phyloP scores from a whole-genome alignment of 768 basidiomycete genomes.

The Brasilioporus rufonigricans region DNA sequence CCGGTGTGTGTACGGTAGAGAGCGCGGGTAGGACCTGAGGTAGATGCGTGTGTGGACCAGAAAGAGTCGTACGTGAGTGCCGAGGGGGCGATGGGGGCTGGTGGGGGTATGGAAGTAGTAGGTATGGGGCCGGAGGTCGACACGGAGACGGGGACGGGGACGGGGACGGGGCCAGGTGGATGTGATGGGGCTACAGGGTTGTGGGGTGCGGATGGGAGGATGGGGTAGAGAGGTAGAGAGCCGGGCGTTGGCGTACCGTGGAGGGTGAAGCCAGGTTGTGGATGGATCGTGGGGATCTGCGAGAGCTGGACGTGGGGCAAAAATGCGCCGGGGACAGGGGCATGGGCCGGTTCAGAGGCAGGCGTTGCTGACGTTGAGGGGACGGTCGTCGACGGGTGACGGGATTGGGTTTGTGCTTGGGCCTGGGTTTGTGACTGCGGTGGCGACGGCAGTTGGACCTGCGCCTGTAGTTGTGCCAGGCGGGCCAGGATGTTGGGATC shows the following conservation, averaged over 20 bases:
- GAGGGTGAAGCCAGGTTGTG: conserved; percentile 5
- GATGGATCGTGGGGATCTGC: conserved; percentile 6
- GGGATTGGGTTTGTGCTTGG: not conserved
- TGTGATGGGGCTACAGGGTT: not conserved
- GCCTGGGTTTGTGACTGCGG: not conserved
- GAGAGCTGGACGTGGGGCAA: not conserved
- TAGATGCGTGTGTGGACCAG: conserved; percentile 53
- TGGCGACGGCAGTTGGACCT: conserved; percentile 9
- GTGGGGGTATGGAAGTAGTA: conserved; percentile 2
- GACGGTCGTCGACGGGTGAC: conserved; percentile 1
- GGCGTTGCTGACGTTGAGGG: not conserved
- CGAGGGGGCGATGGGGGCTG: conserved; percentile 14
- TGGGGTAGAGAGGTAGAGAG: not conserved
- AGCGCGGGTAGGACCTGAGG: conserved; percentile 24
- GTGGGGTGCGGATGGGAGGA: not conserved
- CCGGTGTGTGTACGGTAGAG: conserved; percentile 31
- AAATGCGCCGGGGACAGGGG: not conserved
- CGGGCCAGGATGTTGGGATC: conserved; percentile 26
- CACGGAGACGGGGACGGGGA: not conserved
- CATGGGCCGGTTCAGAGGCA: not conserved
- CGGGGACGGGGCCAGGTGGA: not conserved
- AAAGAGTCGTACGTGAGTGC: conserved; percentile 60
- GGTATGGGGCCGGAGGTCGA: not conserved
- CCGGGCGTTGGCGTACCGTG: not conserved
- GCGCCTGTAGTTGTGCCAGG: conserved; percentile 25